phyloP scores from a whole-genome alignment of 495 filamentous ascomycete genomes.

The Neohortaea acidophila region DNA sequence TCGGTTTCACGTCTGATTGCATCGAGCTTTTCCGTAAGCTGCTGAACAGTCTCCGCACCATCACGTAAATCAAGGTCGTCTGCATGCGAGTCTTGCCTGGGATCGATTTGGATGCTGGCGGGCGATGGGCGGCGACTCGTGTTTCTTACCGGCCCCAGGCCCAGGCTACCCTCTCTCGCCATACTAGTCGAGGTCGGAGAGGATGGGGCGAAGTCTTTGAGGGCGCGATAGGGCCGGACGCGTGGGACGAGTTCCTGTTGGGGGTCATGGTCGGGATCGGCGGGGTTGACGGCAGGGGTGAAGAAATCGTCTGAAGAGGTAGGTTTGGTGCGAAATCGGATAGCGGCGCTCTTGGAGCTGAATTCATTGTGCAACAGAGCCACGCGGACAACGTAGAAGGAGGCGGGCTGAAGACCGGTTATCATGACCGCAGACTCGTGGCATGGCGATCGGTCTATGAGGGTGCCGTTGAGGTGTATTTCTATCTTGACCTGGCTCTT shows the following conservation, averaged over 20 bases:
- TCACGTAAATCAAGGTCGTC: conserved; percentile 17
- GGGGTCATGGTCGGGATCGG: conserved; percentile 21
- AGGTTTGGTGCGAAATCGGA: conserved; percentile 51
- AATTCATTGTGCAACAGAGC: conserved; percentile 83
- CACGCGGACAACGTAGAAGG: conserved; percentile 83
- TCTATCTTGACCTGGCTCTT: conserved; percentile 72
- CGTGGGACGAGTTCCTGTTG: conserved; percentile 31
- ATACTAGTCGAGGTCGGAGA: conserved; percentile 38
- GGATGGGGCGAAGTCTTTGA: conserved; percentile 30
- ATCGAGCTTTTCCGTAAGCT: conserved; percentile 36
- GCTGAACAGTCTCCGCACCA: conserved; percentile 41
- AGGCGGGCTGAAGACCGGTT: conserved; percentile 63
- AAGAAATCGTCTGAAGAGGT: conserved; percentile 20
- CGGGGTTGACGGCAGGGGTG: conserved; percentile 19
- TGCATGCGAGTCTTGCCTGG: conserved; percentile 18
- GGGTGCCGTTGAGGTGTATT: conserved; percentile 83
- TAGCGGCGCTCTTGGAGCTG: conserved; percentile 69
- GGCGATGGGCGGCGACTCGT: conserved; percentile 65
- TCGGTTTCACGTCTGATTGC: conserved; percentile 23
- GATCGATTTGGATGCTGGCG: conserved; percentile 45
- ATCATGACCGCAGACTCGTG: conserved; percentile 84
- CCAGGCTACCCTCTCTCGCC: conserved; percentile 46
- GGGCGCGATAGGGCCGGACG: conserved; percentile 32
- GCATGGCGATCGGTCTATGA: conserved; percentile 28
- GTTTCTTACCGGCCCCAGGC: conserved; percentile 44